A percentile compares a stretch with the other conserved stretches of the same genome.
Evolutionary conservation across 768 basidiomycete species (phyloP).

Genomic region (Solioccasus polychromus): DNA sequence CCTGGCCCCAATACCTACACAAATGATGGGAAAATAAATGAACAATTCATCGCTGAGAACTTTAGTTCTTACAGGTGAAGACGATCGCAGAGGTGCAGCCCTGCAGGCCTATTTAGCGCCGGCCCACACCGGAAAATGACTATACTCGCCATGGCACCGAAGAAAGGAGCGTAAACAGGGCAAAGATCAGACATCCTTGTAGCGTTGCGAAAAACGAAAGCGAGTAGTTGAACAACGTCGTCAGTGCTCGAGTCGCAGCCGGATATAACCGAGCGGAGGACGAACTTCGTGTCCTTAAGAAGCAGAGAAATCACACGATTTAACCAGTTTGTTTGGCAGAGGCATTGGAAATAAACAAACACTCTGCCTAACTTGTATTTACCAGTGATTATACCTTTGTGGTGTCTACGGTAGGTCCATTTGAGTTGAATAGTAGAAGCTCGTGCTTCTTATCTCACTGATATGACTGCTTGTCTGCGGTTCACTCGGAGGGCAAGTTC

Average conservation of each 20-base stretch:
- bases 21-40: background rate
- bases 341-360: constrained; percentile 32
- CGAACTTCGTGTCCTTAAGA: constrained; percentile 7
- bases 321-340: constrained; percentile 29
- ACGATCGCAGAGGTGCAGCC: constrained; percentile 97
- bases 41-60: background rate
- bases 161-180: constrained; percentile 97
- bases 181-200: constrained; percentile 71
- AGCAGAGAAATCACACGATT: constrained; percentile 3
- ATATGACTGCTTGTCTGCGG: constrained; percentile 63
- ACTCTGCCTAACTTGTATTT: constrained; percentile 4
- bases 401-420: background rate
- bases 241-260: constrained; percentile 6
- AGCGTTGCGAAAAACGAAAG: constrained; percentile 3
- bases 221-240: background rate
- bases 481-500: constrained; percentile 59
- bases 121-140: background rate
- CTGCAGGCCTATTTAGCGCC: constrained; percentile 38
- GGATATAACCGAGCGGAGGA: constrained; percentile 26
- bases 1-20: constrained; percentile 84
- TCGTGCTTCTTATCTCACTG: background rate
- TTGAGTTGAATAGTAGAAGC: background rate
- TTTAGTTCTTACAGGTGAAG: constrained; percentile 78
- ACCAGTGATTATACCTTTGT: background rate
- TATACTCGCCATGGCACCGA: constrained; percentile 84